Conservation (phyloP, 306 rosid species). For the Quercus suber region DNA sequence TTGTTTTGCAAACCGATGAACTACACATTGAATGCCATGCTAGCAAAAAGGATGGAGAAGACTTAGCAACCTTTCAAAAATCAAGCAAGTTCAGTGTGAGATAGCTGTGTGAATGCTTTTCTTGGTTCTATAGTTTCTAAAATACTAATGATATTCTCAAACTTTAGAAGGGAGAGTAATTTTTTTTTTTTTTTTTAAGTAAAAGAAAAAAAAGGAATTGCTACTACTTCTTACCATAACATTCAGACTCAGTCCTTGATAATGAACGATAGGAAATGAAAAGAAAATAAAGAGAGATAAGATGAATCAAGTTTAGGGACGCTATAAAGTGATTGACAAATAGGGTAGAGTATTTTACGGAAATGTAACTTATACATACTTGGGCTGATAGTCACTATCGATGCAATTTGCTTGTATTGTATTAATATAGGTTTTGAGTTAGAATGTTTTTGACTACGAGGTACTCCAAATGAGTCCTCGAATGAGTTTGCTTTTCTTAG, state of each 20-base stretch:
- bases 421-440: background rate
- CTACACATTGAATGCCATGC: background rate
- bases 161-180: background rate
- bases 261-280: background rate
- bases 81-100: background rate
- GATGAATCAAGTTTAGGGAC: background rate
- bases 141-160: background rate
- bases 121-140: no score
- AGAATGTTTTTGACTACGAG: background rate
- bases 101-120: no score
- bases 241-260: background rate
- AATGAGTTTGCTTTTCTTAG: background rate
- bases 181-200: background rate
- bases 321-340: background rate
- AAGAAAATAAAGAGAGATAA: background rate
- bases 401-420: background rate
- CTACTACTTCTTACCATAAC: background rate
- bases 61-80: background rate
- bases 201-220: background rate
- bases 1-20: background rate
- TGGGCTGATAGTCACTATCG: background rate
- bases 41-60: background rate
- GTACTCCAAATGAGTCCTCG: background rate
- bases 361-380: background rate
- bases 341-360: background rate